Base-by-base conservation (phyloP, 2,329 filamentous ascomycete species). In the Cladophialophora bantiana region DNA sequence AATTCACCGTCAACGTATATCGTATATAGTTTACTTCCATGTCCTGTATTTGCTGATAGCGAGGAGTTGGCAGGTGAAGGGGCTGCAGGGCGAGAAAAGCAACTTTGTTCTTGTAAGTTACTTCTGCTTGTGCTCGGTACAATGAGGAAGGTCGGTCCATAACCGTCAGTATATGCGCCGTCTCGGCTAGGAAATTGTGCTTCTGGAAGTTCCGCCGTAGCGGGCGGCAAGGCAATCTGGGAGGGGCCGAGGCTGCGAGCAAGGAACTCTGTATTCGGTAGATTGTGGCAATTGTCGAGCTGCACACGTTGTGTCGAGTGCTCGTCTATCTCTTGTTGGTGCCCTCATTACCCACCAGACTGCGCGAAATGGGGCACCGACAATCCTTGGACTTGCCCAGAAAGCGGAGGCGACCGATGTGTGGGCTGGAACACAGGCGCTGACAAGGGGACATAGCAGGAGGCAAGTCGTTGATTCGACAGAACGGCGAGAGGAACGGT, bases 401-500 rank as follows among this genome's bases (percentile, higher is more conserved):
- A 52, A 58, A 26, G 56, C 68, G 68, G 68, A 70, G 68, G 65
- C 55, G 65, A 66, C 68, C 68, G 68, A 70, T 59, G 68, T 55
- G 65, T 63, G 56, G 57, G 45, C 40, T 55, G 55, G 55, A 35
- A 59, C 38, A 55, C 12, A 52, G 53, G 10, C n/a, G 7, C 26
- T 35, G 50, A 62, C 50, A 40, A 53, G 40, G 57, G 42, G 26
- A 34, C 18, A 32, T 20, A 31, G 6, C 52, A 34, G 45, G 31
- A 18, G 9, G 31, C 10, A 50, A 3, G 32, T 18, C 48, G 54
- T 20, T 40, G 57, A 64, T 68, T 64, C 58, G 62, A 15, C 53
- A 20, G 32, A 31, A 18, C 15, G 38, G 31, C 12, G 6, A 36
- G 36, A 56, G 26, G 10, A 12, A 26, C 35, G 20, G 34, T 55